Conservation (phyloP, 495 filamentous ascomycete genomes). For the Pyronema domesticum region DNA sequence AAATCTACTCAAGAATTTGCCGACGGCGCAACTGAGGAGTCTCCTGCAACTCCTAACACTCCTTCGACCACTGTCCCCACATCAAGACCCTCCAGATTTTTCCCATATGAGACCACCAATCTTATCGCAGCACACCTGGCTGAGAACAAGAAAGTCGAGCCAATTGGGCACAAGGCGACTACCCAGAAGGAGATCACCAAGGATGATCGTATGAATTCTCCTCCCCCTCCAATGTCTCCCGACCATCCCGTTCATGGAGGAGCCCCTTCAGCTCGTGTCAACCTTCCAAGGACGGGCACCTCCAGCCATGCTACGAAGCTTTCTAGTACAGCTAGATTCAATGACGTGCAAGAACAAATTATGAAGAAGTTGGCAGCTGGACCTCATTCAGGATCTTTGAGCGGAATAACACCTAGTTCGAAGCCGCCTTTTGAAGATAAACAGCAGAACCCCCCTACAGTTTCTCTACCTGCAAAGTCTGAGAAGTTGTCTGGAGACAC, state of each 20-base stretch:
- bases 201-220: background rate
- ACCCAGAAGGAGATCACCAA: too few species aligned
- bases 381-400: background rate
- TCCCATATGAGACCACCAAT: conserved; percentile 13
- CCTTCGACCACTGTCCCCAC: conserved; percentile 11
- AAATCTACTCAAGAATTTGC: background rate
- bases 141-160: background rate
- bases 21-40: conserved; percentile 3
- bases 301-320: background rate
- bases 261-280: conserved; percentile 14
- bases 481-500: background rate
- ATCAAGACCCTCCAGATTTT: conserved; percentile 13
- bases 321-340: background rate
- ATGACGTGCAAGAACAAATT: background rate
- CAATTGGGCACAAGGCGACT: background rate
- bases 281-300: conserved; percentile 9
- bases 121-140: conserved; percentile 17
- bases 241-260: conserved; percentile 22
- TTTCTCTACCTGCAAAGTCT: conserved; percentile 13
- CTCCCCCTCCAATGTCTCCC: conserved; percentile 21
- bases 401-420: background rate
- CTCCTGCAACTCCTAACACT: conserved; percentile 11
- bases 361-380: background rate
- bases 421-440: conserved; percentile 16
- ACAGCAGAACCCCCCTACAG: conserved; percentile 8